Evolutionary conservation across 1,284 basidiomycete genomes (phyloP).

Genomic region (Clitocybe nebularis): DNA sequence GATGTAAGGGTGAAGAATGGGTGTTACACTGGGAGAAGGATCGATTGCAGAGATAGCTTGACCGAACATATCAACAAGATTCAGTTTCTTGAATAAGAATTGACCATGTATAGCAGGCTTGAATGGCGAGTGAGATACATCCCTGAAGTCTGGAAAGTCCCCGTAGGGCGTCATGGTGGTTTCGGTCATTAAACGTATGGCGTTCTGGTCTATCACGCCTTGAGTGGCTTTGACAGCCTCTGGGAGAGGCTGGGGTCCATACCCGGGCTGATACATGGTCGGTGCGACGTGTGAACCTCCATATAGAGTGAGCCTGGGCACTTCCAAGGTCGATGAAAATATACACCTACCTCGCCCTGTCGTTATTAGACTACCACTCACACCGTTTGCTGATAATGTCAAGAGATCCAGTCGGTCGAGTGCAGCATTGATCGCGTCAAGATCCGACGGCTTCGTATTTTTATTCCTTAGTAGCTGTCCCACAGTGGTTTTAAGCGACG

Average conservation of each 20-base stretch:
- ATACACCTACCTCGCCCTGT: neutral
- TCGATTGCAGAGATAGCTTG: slow-evolving; percentile 2
- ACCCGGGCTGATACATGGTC: neutral
- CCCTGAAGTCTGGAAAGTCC: neutral
- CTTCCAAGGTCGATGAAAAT: too few relatives aligned
- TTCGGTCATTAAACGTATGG: neutral
- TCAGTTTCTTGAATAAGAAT: slow-evolving; percentile 6
- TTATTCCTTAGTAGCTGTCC: neutral
- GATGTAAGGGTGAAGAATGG: neutral
- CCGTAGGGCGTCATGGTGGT: neutral
- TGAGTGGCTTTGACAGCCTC: neutral
- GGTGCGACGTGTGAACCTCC: neutral
- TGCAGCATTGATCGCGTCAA: too few relatives aligned
- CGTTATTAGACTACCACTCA: neutral
- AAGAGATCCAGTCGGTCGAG: too few relatives aligned
- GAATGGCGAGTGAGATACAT: neutral
- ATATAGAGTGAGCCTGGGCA: too few relatives aligned
- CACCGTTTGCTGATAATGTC: too few relatives aligned
- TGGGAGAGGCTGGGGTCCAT: neutral
- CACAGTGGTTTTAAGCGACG: neutral
- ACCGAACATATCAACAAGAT: slow-evolving; percentile 4
- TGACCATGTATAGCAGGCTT: slow-evolving; percentile 4
- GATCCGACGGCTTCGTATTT: neutral
- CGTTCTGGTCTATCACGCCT: neutral
- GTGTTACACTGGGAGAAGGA: neutral